Conservation (phyloP, 371 early-diverging fungal species). For the Funneliformis caledonium region DNA sequence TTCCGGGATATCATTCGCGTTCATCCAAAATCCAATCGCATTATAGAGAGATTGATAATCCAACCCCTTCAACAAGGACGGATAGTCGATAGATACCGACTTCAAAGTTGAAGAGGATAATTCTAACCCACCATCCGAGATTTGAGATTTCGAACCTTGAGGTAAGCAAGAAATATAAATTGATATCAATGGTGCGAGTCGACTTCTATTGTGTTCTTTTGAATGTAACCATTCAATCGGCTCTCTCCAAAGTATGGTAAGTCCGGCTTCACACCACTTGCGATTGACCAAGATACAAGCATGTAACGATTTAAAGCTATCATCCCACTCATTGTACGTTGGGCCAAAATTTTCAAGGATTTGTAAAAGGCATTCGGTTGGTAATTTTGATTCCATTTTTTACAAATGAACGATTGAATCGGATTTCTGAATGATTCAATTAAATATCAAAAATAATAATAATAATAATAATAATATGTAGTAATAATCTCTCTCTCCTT, state of each 20-base stretch:
- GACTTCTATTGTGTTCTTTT: background rate
- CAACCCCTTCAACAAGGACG: background rate
- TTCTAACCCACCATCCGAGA: background rate
- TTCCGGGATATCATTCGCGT: background rate
- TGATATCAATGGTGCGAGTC: background rate
- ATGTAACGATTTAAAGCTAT: background rate
- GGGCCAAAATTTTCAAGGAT: background rate
- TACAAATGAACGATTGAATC: background rate
- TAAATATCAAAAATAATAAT: too few relatives aligned
- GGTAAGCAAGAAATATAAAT: conserved; percentile 20
- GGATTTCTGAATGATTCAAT: background rate
- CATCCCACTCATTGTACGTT: background rate
- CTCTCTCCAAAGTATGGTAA: conserved; percentile 14
- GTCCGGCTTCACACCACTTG: background rate
- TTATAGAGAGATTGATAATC: conserved; percentile 14
- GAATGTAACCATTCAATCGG: conserved; percentile 3
- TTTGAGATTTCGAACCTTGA: background rate
- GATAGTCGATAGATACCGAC: background rate
- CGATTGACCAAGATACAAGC: background rate
- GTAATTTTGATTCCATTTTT: background rate
- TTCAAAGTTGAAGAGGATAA: background rate
- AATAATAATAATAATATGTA: too few relatives aligned
- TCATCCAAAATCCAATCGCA: background rate
- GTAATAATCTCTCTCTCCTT: too few relatives aligned
- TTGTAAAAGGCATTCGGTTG: background rate